Conservation (phyloP, 768 basidiomycete species). For the Fistulinella prunicolor region DNA sequence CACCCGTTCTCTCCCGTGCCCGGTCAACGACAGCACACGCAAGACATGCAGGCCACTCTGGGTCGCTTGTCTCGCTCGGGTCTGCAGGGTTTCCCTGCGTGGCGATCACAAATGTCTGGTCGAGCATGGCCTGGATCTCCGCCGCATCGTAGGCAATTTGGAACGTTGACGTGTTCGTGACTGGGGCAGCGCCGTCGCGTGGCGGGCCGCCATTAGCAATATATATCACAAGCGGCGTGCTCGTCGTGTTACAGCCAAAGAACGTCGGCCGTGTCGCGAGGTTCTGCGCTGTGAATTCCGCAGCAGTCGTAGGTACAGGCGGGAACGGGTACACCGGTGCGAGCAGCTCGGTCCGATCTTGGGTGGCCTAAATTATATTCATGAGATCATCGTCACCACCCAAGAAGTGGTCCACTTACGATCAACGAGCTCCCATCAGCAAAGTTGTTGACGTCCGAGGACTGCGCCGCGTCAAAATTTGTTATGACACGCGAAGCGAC, state of each 20-base stretch:
- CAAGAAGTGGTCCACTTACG: constrained; percentile 9
- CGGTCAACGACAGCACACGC: constrained; percentile 54
- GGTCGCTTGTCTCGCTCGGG: constrained; percentile 30
- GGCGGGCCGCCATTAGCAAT: constrained; percentile 53
- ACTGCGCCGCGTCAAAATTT: background rate
- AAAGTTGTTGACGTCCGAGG: constrained; percentile 15
- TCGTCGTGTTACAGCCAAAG: constrained; percentile 41
- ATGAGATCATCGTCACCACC: background rate
- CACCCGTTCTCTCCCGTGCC: constrained; percentile 30
- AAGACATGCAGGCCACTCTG: constrained; percentile 47
- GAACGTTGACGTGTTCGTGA: constrained; percentile 43
- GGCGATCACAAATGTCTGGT: constrained; percentile 42
- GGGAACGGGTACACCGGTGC: constrained; percentile 35
- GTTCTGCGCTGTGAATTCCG: constrained; percentile 35
- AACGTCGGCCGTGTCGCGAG: constrained; percentile 41
- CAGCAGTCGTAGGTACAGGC: constrained; percentile 24
- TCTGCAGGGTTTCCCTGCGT: constrained; percentile 40
- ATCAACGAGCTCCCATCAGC: constrained; percentile 27
- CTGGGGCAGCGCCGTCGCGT: constrained; percentile 33
- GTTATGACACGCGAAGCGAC: background rate
- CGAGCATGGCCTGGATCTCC: constrained; percentile 43
- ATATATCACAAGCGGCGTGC: constrained; percentile 53
- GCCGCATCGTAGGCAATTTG: constrained; percentile 37
- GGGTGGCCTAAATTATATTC: constrained; percentile 25
- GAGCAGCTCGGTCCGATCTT: constrained; percentile 40